Evolutionary conservation across 176 grass and related monocot species (phyloP).

Genomic region (Eleusine indica): DNA sequence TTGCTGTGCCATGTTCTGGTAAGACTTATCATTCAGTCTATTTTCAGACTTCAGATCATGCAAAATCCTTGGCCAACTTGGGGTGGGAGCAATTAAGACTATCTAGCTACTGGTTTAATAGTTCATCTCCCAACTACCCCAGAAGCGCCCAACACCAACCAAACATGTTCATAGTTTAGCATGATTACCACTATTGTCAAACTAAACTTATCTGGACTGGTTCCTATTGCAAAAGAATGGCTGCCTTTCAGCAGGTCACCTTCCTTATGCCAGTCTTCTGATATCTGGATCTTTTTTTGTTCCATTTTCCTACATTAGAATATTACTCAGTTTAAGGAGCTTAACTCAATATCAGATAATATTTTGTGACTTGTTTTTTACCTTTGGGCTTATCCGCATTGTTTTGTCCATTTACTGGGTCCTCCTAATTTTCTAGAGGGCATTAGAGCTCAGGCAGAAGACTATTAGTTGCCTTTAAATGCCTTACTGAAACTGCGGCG

Average conservation of each 20-base stretch:
- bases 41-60: slow-evolving; percentile 31
- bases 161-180: slow-evolving; percentile 20
- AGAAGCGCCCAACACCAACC: slow-evolving; percentile 34
- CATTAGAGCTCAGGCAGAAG: neutral
- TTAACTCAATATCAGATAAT: slow-evolving; percentile 9
- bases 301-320: slow-evolving; percentile 2
- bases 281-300: neutral
- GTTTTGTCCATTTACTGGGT: neutral
- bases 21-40: slow-evolving; percentile 2
- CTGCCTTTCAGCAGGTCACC: slow-evolving; percentile 5
- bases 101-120: slow-evolving; percentile 46
- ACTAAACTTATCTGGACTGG: slow-evolving; percentile 29
- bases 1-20: slow-evolving; percentile 31
- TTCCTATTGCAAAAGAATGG: slow-evolving; percentile 28
- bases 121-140: slow-evolving; percentile 43
- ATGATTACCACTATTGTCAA: slow-evolving; percentile 15
- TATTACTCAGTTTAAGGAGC: neutral
- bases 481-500: neutral
- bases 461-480: slow-evolving; percentile 10
- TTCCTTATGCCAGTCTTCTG: slow-evolving; percentile 19
- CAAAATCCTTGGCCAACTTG: slow-evolving; percentile 32
- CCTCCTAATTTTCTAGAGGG: neutral
- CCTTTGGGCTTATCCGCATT: neutral
- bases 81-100: slow-evolving; percentile 32
- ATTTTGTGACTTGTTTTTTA: neutral